Evolutionary conservation across 306 rosid genomes (phyloP), one percentile per base, ranked within the genome.

Genomic region (Begonia masoniana): DNA sequence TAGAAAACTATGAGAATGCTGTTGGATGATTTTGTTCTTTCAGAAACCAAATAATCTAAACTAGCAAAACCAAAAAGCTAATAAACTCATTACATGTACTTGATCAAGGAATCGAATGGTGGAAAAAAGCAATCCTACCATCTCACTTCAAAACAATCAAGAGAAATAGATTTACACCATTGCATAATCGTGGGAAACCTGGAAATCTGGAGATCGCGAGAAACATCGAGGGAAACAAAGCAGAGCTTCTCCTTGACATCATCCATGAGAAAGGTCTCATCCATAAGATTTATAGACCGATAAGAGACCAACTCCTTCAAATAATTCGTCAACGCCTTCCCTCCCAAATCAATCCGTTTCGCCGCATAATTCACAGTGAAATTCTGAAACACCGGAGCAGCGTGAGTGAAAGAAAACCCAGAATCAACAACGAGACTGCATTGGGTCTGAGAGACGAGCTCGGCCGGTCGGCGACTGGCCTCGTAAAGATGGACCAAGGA

Each of bases 231-330:
- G 47, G 97, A 91, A 55, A 91, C 96, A 46, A 85, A 83, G 76
- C 97, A 91, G 51, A 91, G 87, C 68, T 73, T 91, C 76, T 91
- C 97, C 66, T 91, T 91, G 15, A 91, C 97, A 31, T 85, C 94
- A 16, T 91, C 97, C 24, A 91, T 83, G 24, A 85, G 50, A 47
- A 91, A 82, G 5, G 88, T 82, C 70, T 89, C 97, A 31, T 85
- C 97, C 97, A 89, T 85, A 35, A 85, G 95, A 55, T 78, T 85
- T 16, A 89, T 62, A 11, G 97, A 58, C 6, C 97, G 76, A 59
- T 82, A 89, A 10, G 97, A 91, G 4, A 91, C 89, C 15, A 83
- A 71, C 62, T 85, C 97, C 71, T 91, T 91, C 43, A 91, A 82
- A 59, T 85, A 78, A 63, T 91, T 91, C 10, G 97, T 91, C 60